Evolutionary conservation across 306 rosid genomes (phyloP), one percentile per base, ranked within the genome.

Genomic region (Cucurbita ficifolia): DNA sequence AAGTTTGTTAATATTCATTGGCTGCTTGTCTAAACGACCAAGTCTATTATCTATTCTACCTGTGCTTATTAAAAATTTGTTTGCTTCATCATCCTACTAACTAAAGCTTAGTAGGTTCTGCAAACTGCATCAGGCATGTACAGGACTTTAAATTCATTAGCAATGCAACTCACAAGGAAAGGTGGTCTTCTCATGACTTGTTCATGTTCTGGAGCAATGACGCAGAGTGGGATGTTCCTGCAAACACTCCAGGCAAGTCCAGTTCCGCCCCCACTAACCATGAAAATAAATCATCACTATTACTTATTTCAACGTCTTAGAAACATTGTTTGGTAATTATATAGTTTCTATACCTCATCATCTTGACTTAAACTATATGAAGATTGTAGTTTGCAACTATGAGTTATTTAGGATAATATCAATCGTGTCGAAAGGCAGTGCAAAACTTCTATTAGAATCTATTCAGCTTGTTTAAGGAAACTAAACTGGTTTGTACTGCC

Each of bases 151-250:
- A 94, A 94, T 82, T 94, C 97, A 14, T 77, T 89, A 46, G 96
- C 97, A 9, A 89, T 94, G 96, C 89, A 82, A 75, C 81, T 94
- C 81, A 94, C 98, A 40, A 89, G 79, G 81, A 85, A 78, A 78
- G 97, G 97, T 8, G 96, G 98, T 72, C 90, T 94, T 82, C 88
- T 94, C 49, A 90, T 94, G 98, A 90, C 96, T 12, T 90, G 96
- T 85, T 90, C 96, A 7, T 93, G 98, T 72, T 87, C 98, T 24
- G 98, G 96, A 82, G 98, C 96, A 67, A 83, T 94, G 82, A 84
- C 92, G 7, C 97, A 90, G 63, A 90, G 96, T 77, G 97, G 97
- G 73, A 86, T 75, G 50, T 90, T 94, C 82, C 74, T 82, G 76
- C 93, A 80, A 19, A 81, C 82, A 56, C 97, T 94, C 21, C 92